Percentiles rank a stretch among this genome's conserved stretches.
These are phyloP conservation scores for Calonectria pteridis DNA, from an alignment of 2,329 filamentous ascomycete species.

Conservation along the genomic window DNA sequence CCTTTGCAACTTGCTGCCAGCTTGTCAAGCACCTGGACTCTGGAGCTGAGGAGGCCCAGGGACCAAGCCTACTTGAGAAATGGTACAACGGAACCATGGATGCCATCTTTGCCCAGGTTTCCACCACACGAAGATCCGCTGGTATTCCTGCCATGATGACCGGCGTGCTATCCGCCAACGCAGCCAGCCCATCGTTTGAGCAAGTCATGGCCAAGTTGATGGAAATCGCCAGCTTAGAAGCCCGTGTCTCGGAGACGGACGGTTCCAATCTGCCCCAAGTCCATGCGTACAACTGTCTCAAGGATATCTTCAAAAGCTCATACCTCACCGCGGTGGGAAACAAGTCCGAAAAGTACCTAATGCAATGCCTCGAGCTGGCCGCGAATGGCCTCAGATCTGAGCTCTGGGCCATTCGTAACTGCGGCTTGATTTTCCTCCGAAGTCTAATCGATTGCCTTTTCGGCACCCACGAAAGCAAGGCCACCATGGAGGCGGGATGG, in stretches of 20 bases:
- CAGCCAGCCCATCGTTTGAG: conserved; percentile 70
- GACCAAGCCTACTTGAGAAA: conserved; percentile 61
- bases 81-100: conserved; percentile 82
- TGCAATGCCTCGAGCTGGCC: conserved; percentile 81
- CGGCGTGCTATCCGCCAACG: conserved; percentile 79
- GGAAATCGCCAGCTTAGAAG: conserved; percentile 67
- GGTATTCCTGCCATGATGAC: conserved; percentile 90
- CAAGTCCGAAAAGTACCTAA: conserved; percentile 79
- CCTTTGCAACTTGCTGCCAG: conserved; percentile 85
- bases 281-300: conserved; percentile 93
- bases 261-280: conserved; percentile 85
- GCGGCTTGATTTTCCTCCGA: conserved; percentile 88
- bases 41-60: conserved; percentile 48
- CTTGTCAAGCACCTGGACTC: conserved; percentile 63
- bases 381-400: conserved; percentile 82
- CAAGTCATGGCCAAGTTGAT: conserved; percentile 74
- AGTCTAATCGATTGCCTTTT: conserved; percentile 85
- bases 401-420: conserved; percentile 96
- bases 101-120: conserved; percentile 80
- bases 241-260: conserved; percentile 67
- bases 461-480: conserved; percentile 80
- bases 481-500: conserved; percentile 71
- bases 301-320: conserved; percentile 90
- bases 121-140: conserved; percentile 90
- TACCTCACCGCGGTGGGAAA: conserved; percentile 79